phyloP scores from a whole-genome alignment of 225 moss, liverwort and hornwort genomes.

The Sphagnum contortum region DNA sequence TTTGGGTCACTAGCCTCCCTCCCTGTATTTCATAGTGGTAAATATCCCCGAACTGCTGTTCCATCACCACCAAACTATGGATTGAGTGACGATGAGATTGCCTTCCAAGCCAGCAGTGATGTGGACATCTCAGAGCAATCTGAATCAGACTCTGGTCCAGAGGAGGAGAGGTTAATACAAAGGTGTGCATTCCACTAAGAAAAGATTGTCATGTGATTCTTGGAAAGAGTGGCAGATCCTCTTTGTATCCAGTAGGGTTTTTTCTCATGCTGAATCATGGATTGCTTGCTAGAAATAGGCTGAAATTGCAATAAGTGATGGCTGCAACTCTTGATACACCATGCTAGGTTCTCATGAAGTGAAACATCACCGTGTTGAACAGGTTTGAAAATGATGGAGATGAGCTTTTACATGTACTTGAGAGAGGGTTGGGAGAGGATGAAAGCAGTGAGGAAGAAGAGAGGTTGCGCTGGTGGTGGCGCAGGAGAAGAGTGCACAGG shows the following conservation, averaged over 20 bases:
- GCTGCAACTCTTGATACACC: too few relatives aligned
- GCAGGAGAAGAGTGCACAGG: not conserved
- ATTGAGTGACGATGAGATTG: conserved; percentile 59
- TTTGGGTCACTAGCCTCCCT: conserved; percentile 33
- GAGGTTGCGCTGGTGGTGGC: conserved; percentile 27
- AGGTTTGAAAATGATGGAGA: conserved; percentile 9
- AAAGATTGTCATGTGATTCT: too few relatives aligned
- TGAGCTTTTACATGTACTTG: conserved; percentile 5
- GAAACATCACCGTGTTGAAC: too few relatives aligned
- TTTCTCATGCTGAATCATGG: too few relatives aligned
- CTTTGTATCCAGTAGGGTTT: too few relatives aligned
- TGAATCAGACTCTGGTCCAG: conserved; percentile 44
- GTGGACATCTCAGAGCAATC: conserved; percentile 48
- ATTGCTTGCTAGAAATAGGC: too few relatives aligned
- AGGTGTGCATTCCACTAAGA: not conserved
- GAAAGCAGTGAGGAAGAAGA: conserved; percentile 44
- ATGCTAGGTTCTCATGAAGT: too few relatives aligned
- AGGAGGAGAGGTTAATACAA: conserved; percentile 18
- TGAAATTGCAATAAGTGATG: too few relatives aligned
- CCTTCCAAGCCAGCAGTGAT: conserved; percentile 57
- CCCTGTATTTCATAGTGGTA: conserved; percentile 28
- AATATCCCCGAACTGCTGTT: conserved; percentile 19
- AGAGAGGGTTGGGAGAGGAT: conserved; percentile 16
- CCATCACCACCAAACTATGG: conserved; percentile 30
- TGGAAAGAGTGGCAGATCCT: too few relatives aligned